phyloP scores from a whole-genome alignment of 129 eudicot genomes.

The Flaveria ramosissima region DNA sequence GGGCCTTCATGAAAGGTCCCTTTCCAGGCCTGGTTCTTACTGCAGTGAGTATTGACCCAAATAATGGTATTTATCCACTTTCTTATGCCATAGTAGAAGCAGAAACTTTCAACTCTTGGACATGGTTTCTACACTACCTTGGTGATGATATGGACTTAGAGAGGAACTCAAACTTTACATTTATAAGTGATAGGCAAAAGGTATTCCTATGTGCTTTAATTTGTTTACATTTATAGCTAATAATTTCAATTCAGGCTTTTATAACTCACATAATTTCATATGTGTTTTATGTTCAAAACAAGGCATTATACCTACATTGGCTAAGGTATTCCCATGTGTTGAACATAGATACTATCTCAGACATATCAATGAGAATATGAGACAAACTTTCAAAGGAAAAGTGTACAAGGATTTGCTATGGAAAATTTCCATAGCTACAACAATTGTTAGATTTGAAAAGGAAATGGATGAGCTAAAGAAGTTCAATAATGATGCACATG shows the following conservation, averaged over 20 bases:
- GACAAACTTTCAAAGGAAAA: neutral
- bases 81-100: neutral
- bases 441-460: neutral
- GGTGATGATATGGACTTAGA: neutral
- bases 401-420: neutral
- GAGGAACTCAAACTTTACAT: neutral
- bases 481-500: neutral
- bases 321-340: neutral
- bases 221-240: neutral
- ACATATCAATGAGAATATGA: neutral
- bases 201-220: neutral
- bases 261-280: no score
- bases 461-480: neutral
- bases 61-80: no score
- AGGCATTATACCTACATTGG: neutral
- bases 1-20: neutral
- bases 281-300: neutral
- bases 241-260: neutral
- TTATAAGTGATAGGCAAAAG: neutral
- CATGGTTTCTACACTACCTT: neutral
- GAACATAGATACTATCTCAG: neutral
- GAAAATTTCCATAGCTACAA: neutral
- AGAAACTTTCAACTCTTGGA: neutral
- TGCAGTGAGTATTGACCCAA: neutral
- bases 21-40: neutral